These are phyloP conservation scores for Ensete ventricosum DNA, from an alignment of 176 grass and related monocot species.

Conservation along the genomic window DNA sequence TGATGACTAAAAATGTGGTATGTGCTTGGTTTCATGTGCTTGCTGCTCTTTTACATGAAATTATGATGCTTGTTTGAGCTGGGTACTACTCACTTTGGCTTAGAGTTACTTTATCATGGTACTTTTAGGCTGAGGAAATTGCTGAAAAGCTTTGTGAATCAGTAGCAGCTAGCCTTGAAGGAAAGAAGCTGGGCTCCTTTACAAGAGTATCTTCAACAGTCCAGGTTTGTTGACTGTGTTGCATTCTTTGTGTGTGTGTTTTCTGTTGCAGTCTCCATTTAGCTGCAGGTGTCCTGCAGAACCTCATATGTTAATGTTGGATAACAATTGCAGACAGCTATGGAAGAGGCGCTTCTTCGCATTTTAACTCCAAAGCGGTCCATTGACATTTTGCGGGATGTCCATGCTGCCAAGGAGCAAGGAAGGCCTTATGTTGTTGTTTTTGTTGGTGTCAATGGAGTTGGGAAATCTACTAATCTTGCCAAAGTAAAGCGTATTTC, in stretches of 20 bases:
- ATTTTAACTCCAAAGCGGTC: conserved; percentile 87
- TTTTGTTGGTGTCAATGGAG: conserved; percentile 93
- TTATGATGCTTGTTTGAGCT: not conserved
- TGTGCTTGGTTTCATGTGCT: conserved; percentile 19
- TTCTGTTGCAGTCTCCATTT: not conserved
- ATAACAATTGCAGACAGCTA: conserved; percentile 53
- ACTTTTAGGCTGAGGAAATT: conserved; percentile 76
- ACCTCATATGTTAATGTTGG: not conserved
- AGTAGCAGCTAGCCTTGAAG: conserved; percentile 82
- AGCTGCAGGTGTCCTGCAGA: not conserved
- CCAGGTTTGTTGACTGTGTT: conserved; percentile 35
- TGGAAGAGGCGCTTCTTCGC: conserved; percentile 88
- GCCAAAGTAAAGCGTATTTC: conserved; percentile 47
- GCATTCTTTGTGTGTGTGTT: not conserved
- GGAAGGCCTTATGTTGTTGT: conserved; percentile 92
- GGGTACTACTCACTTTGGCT: not conserved
- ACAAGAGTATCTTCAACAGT: conserved; percentile 93
- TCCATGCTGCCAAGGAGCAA: conserved; percentile 83
- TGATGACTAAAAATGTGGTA: conserved; percentile 98
- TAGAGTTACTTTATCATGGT: not conserved
- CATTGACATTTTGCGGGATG: conserved; percentile 88
- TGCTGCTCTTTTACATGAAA: not conserved
- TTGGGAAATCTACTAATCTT: conserved; percentile 95
- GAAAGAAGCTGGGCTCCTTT: conserved; percentile 86
- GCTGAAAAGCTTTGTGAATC: conserved; percentile 94